A percentile compares a stretch with the other conserved stretches of the same genome.
phyloP scores from a whole-genome alignment of 148 eudicot species.

The Nepenthes gracilis region DNA sequence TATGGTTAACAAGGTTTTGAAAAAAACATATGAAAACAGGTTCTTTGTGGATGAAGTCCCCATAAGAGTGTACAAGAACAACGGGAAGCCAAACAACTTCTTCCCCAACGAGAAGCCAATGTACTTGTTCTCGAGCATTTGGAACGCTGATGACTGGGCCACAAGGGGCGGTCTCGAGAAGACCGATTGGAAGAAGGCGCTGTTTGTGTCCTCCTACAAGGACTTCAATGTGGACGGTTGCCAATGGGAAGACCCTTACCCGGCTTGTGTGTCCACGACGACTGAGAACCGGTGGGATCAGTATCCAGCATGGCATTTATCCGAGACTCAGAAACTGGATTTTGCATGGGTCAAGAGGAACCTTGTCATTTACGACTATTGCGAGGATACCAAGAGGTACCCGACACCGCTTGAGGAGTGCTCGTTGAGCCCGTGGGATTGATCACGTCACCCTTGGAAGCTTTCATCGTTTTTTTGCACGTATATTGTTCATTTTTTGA shows the following conservation, averaged over 20 bases:
- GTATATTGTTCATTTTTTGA: too few species aligned
- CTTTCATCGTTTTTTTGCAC: too few species aligned
- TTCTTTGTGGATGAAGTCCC: constrained; percentile 76
- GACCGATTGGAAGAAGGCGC: constrained; percentile 81
- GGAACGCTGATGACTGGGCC: constrained; percentile 37
- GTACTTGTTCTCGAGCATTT: constrained; percentile 89
- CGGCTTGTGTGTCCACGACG: constrained; percentile 75
- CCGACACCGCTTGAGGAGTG: constrained; percentile 66
- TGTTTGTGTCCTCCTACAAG: constrained; percentile 84
- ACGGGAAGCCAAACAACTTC: constrained; percentile 62
- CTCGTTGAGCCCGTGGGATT: constrained; percentile 49
- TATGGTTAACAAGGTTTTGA: neutral
- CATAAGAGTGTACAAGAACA: constrained; percentile 75
- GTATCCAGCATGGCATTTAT: constrained; percentile 64
- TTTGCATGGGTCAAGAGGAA: constrained; percentile 85
- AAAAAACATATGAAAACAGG: constrained; percentile 20
- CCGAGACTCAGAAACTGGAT: constrained; percentile 54
- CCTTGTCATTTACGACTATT: constrained; percentile 66
- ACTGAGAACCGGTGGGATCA: constrained; percentile 95
- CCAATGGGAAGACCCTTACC: constrained; percentile 93
- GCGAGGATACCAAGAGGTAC: constrained; percentile 50
- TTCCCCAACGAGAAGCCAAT: constrained; percentile 88
- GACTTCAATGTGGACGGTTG: constrained; percentile 81
- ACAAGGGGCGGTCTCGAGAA: constrained; percentile 87
- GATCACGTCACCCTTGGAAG: too few species aligned